Percentiles rank a stretch among this genome's conserved stretches.
These are phyloP conservation scores for Talaromyces wortmannii DNA, from an alignment of 495 filamentous ascomycete species.

Conservation along the genomic window DNA sequence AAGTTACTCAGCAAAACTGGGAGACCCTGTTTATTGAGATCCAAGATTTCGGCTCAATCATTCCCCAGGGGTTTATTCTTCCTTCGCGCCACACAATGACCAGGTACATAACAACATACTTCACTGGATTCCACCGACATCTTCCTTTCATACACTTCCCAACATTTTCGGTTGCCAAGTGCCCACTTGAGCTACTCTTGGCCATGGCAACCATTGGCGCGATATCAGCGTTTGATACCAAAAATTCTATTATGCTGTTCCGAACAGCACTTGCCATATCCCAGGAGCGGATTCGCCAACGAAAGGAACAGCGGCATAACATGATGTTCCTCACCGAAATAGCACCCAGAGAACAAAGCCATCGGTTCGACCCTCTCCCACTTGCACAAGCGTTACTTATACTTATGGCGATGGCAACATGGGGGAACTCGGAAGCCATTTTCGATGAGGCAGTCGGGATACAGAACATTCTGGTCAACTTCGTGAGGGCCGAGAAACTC, in stretches of 20 bases:
- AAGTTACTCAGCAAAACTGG: slow-evolving; percentile 6
- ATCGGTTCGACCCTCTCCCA: slow-evolving; percentile 6
- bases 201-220: slow-evolving; percentile 13
- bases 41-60: no score
- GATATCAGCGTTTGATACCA: slow-evolving; percentile 35
- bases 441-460: slow-evolving; percentile 13
- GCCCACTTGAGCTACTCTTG: slow-evolving; percentile 11
- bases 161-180: slow-evolving; percentile 10
- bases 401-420: slow-evolving; percentile 18
- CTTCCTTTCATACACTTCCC: slow-evolving; percentile 19
- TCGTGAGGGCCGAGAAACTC: slow-evolving; percentile 8
- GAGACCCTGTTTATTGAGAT: neutral
- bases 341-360: neutral
- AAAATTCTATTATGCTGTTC: slow-evolving; percentile 5
- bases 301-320: neutral
- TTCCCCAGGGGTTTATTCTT: no score
- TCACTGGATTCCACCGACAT: slow-evolving; percentile 14
- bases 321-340: neutral
- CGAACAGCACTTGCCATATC: slow-evolving; percentile 1
- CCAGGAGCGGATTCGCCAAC: neutral
- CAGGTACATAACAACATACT: slow-evolving; percentile 15
- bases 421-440: slow-evolving; percentile 13
- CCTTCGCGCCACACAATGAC: slow-evolving; percentile 12
- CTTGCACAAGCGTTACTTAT: slow-evolving; percentile 16
- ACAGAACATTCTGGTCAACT: slow-evolving; percentile 12